Percentiles rank a stretch among this genome's conserved stretches.
phyloP scores from a whole-genome alignment of 352 stramenopile species.

The Phytophthora quininea region DNA sequence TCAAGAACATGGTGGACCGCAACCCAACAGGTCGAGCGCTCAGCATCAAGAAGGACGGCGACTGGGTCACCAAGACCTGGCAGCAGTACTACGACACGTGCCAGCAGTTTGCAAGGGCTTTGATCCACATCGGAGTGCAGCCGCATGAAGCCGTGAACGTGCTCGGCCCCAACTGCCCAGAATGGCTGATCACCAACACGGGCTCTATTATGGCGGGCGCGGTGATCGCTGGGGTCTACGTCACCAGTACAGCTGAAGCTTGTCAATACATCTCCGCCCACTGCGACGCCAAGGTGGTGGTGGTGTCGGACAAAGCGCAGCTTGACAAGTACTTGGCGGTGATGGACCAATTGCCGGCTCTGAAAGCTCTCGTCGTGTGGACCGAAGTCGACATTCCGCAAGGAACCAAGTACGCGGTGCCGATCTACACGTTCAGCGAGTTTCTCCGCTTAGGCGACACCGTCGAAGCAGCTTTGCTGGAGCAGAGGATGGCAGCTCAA shows the following conservation, averaged over 20 bases:
- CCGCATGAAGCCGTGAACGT: conserved; percentile 80
- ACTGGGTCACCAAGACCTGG: conserved; percentile 68
- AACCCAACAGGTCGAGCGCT: conserved; percentile 39
- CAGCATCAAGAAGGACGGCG: conserved; percentile 44
- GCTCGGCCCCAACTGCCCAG: conserved; percentile 84
- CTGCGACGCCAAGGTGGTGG: conserved; percentile 76
- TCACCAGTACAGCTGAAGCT: conserved; percentile 74
- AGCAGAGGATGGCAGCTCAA: conserved; percentile 52
- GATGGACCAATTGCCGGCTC: conserved; percentile 58
- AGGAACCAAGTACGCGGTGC: conserved; percentile 41
- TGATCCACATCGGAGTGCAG: conserved; percentile 76
- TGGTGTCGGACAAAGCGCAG: conserved; percentile 72
- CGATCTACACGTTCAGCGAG: conserved; percentile 65
- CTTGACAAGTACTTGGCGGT: conserved; percentile 80
- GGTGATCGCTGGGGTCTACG: conserved; percentile 86
- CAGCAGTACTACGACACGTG: conserved; percentile 80
- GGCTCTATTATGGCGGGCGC: conserved; percentile 81
- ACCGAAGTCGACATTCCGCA: conserved; percentile 39
- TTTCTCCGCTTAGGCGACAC: conserved; percentile 59
- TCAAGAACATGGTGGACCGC: conserved; percentile 41
- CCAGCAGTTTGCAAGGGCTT: conserved; percentile 68
- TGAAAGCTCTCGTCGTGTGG: conserved; percentile 84
- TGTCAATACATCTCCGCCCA: conserved; percentile 85
- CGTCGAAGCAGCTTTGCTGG: conserved; percentile 34
- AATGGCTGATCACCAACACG: conserved; percentile 87